phyloP scores from a whole-genome alignment of 2,329 filamentous ascomycete genomes.

The Hypoxylon sp. region DNA sequence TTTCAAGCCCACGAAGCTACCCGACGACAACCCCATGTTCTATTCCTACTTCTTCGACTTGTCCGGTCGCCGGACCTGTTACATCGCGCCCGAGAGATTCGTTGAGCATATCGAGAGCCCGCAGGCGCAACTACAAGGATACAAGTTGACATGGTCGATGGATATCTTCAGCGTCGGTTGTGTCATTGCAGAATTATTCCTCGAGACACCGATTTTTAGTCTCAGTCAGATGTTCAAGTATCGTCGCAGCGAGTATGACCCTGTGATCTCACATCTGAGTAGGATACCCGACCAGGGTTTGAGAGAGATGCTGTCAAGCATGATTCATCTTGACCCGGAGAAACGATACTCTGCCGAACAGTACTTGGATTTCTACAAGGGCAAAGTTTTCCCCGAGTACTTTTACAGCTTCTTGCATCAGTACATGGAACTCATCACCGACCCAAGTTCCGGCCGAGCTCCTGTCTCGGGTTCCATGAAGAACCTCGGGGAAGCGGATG shows the following conservation, averaged over 20 bases:
- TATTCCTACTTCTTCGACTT: constrained; percentile 99
- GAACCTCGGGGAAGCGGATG: constrained; percentile 88
- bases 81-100: constrained; percentile 94
- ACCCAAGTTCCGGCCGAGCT: constrained; percentile 83
- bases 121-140: constrained; percentile 66
- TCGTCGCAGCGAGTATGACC: constrained; percentile 91
- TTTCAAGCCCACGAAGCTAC: constrained; percentile 93
- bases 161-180: constrained; percentile 98
- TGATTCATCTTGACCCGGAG: constrained; percentile 95
- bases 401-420: constrained; percentile 98
- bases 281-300: constrained; percentile 91
- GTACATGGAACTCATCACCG: constrained; percentile 96
- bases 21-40: constrained; percentile 95
- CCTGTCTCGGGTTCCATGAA: constrained; percentile 74
- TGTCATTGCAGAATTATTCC: constrained; percentile 94
- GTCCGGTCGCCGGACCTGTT: constrained; percentile 90
- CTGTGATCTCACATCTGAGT: constrained; percentile 80
- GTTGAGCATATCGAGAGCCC: constrained; percentile 58
- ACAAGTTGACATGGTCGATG: constrained; percentile 89
- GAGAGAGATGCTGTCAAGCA: constrained; percentile 89
- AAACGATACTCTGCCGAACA: constrained; percentile 93
- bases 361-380: constrained; percentile 91
- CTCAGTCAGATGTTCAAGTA: constrained; percentile 96
- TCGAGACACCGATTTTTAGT: constrained; percentile 97
- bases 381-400: constrained; percentile 93